phyloP scores from a whole-genome alignment of 306 rosid species.

The Lithocarpus polystachyus region DNA sequence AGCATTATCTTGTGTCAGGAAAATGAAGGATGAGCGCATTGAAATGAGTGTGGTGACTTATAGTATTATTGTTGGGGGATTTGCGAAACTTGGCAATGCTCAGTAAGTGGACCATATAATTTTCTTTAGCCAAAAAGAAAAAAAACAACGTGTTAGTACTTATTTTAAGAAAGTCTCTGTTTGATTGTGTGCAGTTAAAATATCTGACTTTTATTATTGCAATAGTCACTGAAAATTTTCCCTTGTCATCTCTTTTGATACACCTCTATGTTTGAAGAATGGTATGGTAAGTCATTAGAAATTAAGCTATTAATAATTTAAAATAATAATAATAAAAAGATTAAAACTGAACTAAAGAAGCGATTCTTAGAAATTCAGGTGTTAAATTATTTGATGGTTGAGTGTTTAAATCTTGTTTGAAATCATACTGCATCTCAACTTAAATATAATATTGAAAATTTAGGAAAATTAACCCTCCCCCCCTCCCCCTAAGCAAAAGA shows the following conservation, averaged over 20 bases:
- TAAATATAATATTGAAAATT: not conserved
- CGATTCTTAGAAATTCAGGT: not conserved
- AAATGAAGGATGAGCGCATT: slow-evolving; percentile 87
- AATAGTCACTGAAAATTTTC: not conserved
- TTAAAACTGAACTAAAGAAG: not conserved
- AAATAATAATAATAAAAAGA: no score
- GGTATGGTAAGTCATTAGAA: not conserved
- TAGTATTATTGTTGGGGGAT: slow-evolving; percentile 88
- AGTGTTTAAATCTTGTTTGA: not conserved
- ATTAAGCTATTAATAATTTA: not conserved
- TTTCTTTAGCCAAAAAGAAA: not conserved
- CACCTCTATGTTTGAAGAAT: not conserved
- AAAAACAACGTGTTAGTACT: not conserved
- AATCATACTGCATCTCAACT: not conserved
- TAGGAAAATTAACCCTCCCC: not conserved
- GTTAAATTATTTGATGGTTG: not conserved
- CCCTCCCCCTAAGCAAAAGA: not conserved
- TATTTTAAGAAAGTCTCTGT: not conserved
- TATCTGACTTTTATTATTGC: not conserved
- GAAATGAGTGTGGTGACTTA: slow-evolving; percentile 91
- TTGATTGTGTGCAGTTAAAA: not conserved
- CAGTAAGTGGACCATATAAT: slow-evolving; percentile 58
- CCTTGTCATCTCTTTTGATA: not conserved
- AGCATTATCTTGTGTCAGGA: slow-evolving; percentile 86
- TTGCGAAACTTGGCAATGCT: slow-evolving; percentile 68